Evolutionary conservation across 768 basidiomycete genomes (phyloP).

Genomic region (Leccinum uliginosum): DNA sequence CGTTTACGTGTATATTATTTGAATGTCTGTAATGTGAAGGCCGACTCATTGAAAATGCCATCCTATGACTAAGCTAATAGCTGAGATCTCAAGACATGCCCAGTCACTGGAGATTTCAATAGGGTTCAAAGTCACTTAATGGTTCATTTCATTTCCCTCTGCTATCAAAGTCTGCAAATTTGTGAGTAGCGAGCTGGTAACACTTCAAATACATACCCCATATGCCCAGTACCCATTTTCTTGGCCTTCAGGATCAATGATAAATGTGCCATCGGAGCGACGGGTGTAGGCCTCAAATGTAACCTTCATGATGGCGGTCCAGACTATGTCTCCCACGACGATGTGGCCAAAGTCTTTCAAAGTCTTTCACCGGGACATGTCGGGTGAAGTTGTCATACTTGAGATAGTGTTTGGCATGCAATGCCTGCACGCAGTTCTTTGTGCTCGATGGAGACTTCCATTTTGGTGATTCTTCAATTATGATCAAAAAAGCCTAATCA

Average conservation of each 20-base stretch:
- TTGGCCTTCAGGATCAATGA: background rate
- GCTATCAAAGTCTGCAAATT: background rate
- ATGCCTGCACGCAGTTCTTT: background rate
- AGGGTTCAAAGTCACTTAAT: no score
- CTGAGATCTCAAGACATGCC: no score
- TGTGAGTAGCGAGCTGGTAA: background rate
- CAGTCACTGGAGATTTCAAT: no score
- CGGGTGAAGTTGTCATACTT: background rate
- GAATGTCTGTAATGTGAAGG: no score
- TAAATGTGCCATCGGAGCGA: background rate
- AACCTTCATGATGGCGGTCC: background rate
- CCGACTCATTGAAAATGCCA: no score
- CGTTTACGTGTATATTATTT: no score
- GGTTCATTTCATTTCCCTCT: no score
- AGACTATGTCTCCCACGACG: background rate
- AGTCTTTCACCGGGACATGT: background rate
- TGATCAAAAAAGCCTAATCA: background rate
- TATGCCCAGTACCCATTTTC: background rate
- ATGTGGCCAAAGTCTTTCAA: background rate
- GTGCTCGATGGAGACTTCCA: background rate
- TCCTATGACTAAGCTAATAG: no score
- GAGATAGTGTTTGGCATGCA: background rate
- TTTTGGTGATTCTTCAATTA: background rate
- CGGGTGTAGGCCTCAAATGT: background rate
- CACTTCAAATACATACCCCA: background rate